Base-by-base conservation (phyloP, 1,284 basidiomycete species). In the Ceratobasidium theobromae region DNA sequence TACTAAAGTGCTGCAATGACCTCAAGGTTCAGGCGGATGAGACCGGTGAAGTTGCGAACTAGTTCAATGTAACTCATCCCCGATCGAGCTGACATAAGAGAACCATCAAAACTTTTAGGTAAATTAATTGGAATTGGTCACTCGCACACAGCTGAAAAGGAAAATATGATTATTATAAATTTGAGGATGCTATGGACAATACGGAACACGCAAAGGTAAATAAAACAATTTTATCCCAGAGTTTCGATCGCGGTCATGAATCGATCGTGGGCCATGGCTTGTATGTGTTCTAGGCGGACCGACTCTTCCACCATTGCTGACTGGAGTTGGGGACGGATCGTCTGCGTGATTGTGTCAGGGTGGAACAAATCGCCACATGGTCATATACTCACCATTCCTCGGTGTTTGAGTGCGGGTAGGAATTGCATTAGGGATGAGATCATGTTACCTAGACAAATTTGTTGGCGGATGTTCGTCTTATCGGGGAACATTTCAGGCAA, bases 381-480 rank as follows among this genome's bases (percentile, higher is more conserved):
- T 45, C 52, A 66, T 55, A 40, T 21, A 81, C 86, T 69, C 70
- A 89, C 89, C 75, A 87, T 73, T n/a, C 80, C 79, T 11, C 83
- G 75, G 6, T 86, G 86, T 65, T 81, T 81, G 53, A 83, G 77
- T 66, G 80, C 81, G 70, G 89, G 86, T 32, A 87, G 79, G 40
- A 84, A 78, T 30, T 76, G 76, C 54, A 89, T 82, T 67, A 94
- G 74, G 14, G 80, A 81, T 1, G 82, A 80, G 41, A 86, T 82
- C 86, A 93, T 93, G 71, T 87, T 86, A 25, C 86, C 82, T 32
- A 90, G 74, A 1, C 90, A 89, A 11, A 87, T 87, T 54, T 72
- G 74, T 72, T 89, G 87, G 52, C 85, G 80, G 16, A 81, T 75
- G 70, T 90, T 84, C 23, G 77, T 75, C 68, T 83, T 78, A 53